Conservation (phyloP, 1,139 yeast genomes). For the Pichia terricola region DNA sequence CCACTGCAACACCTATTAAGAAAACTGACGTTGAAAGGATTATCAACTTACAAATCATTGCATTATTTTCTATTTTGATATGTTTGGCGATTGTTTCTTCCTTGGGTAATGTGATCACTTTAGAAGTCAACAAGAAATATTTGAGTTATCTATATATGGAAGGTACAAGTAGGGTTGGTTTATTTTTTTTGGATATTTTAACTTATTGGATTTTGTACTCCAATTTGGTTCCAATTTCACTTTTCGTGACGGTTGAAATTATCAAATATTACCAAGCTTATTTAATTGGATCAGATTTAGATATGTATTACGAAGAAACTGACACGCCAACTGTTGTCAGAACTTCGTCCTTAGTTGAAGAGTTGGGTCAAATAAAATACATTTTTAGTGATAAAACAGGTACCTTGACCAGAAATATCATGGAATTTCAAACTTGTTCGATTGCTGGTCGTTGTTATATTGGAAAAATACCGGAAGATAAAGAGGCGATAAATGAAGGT, state of each 20-base stretch:
- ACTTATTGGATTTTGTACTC: constrained; percentile 96
- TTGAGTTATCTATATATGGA: constrained; percentile 60
- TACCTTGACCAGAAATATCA: constrained; percentile 84
- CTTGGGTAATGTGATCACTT: constrained; percentile 75
- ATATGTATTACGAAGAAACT: constrained; percentile 76
- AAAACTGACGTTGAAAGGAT: constrained; percentile 95
- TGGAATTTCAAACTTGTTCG: constrained; percentile 93
- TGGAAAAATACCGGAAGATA: constrained; percentile 86
- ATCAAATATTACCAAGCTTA: constrained; percentile 93
- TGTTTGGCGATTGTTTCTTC: constrained; percentile 72
- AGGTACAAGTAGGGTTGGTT: constrained; percentile 53
- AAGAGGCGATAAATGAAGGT: constrained; percentile 57
- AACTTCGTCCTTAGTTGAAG: constrained; percentile 92
- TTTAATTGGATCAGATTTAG: constrained; percentile 89
- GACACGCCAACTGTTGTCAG: constrained; percentile 95
- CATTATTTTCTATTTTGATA: constrained; percentile 72
- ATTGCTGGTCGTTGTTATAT: constrained; percentile 90
- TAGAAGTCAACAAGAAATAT: constrained; percentile 42
- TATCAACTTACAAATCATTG: constrained; percentile 85
- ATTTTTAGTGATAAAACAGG: constrained; percentile 96
- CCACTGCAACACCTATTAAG: constrained; percentile 96
- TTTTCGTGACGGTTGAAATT: constrained; percentile 91
- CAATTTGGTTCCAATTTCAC: constrained; percentile 87
- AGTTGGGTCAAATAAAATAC: constrained; percentile 90
- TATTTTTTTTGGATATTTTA: constrained; percentile 78